These are phyloP conservation scores for Lachancea nothofagi DNA, from an alignment of 805 yeast species.

Conservation along the genomic window DNA sequence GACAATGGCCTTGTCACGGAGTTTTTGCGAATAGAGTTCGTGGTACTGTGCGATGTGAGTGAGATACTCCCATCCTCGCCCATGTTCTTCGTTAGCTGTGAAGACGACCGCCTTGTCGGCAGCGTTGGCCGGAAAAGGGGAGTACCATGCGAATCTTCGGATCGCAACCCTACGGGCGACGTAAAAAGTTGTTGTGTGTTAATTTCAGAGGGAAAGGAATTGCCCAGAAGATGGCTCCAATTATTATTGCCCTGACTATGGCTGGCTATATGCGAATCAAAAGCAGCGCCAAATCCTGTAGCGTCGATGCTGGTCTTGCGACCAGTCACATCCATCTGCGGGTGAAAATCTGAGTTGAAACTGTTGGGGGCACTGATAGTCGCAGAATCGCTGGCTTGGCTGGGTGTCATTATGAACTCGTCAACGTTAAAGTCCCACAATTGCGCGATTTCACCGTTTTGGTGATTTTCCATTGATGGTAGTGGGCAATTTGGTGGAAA, in stretches of 20 bases:
- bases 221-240: slow-evolving; percentile 10
- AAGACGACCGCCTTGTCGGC: slow-evolving; percentile 10
- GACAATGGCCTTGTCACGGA: slow-evolving; percentile 27
- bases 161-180: not conserved
- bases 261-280: slow-evolving; percentile 1
- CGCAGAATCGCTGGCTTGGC: slow-evolving; percentile 31
- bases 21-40: slow-evolving; percentile 27
- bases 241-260: slow-evolving; percentile 5
- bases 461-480: slow-evolving; percentile 28
- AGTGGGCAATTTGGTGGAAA: slow-evolving; percentile 17
- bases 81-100: slow-evolving; percentile 8
- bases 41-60: slow-evolving; percentile 17
- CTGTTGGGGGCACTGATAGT: slow-evolving; percentile 35
- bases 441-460: slow-evolving; percentile 37
- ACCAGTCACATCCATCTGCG: not conserved
- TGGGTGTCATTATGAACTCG: slow-evolving; percentile 34
- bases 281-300: not conserved
- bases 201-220: slow-evolving; percentile 5
- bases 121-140: slow-evolving; percentile 8
- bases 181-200: slow-evolving; percentile 6
- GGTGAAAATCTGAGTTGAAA: slow-evolving; percentile 22
- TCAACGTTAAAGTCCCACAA: slow-evolving; percentile 38
- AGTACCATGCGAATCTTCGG: slow-evolving; percentile 1
- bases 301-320: not conserved
- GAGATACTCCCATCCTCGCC: slow-evolving; percentile 21